A percentile compares a stretch with the other conserved stretches of the same genome.
These are phyloP conservation scores for Lecanicillium sp. DNA, from an alignment of 2,329 filamentous ascomycete species.

Conservation along the genomic window DNA sequence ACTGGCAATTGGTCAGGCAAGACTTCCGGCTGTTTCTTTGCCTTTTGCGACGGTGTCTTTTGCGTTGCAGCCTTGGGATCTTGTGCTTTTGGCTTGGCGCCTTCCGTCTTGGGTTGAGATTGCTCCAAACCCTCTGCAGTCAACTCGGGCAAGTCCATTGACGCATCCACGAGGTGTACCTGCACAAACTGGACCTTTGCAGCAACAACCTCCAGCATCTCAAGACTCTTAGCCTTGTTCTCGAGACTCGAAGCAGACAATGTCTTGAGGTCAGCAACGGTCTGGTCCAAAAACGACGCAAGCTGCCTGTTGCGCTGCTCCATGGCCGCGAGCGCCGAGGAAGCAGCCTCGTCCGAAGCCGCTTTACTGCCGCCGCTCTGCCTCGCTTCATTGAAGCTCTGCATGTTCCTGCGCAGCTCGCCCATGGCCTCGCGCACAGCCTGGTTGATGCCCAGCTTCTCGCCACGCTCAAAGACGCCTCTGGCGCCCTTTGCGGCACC, in stretches of 20 bases:
- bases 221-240: conserved; percentile 40
- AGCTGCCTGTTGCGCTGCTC: conserved; percentile 61
- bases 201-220: conserved; percentile 49
- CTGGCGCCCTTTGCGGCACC: conserved; percentile 71
- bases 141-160: conserved; percentile 36
- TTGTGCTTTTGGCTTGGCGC: not conserved
- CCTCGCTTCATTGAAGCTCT: conserved; percentile 53
- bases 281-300: conserved; percentile 60
- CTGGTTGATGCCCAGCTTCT: conserved; percentile 73
- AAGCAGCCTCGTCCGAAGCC: conserved; percentile 25
- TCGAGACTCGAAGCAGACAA: conserved; percentile 43
- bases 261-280: conserved; percentile 54
- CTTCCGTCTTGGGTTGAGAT: not conserved
- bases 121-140: not conserved
- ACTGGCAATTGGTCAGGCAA: not conserved
- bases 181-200: conserved; percentile 61
- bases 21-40: not conserved
- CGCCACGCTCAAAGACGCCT: conserved; percentile 63
- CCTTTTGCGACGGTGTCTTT: too few relatives aligned
- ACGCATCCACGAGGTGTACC: conserved; percentile 51
- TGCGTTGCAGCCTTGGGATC: too few relatives aligned
- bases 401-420: conserved; percentile 70
- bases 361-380: not conserved
- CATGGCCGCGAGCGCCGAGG: conserved; percentile 38
- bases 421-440: conserved; percentile 74